Percentiles rank a stretch among this genome's conserved stretches.
phyloP scores from a whole-genome alignment of 108 stramenopile species.

The Stephanodiscus minutulus region DNA sequence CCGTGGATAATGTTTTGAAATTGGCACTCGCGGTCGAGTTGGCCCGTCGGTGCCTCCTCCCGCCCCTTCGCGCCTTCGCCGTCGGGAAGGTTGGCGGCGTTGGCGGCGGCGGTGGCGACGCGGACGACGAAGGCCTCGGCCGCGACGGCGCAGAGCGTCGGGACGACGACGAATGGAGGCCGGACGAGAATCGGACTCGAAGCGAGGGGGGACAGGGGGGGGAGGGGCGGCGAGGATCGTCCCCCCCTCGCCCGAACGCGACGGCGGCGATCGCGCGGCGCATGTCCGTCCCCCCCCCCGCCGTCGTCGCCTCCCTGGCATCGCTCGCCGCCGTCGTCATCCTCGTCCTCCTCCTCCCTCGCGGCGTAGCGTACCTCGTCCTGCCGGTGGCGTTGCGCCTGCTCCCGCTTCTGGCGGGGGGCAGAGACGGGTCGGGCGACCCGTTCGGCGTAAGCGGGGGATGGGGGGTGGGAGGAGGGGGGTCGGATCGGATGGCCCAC shows the following conservation, averaged over 20 bases:
- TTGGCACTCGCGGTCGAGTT: conserved; percentile 56
- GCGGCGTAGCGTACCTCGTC: conserved; percentile 10
- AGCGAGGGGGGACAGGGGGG: no score
- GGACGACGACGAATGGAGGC: neutral
- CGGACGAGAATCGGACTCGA: no score
- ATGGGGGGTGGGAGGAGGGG: neutral
- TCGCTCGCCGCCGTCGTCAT: neutral
- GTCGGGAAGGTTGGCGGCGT: neutral
- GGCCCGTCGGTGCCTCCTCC: conserved; percentile 37
- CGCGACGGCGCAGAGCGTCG: neutral
- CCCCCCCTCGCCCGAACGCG: neutral
- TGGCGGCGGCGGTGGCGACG: neutral
- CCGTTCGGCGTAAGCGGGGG: conserved; percentile 1
- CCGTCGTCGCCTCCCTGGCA: neutral
- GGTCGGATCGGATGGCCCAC: neutral
- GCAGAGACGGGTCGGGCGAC: neutral
- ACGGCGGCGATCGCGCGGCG: neutral
- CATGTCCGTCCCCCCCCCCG: neutral
- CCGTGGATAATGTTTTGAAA: conserved; percentile 53
- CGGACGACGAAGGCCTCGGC: neutral
- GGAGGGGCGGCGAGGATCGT: no score
- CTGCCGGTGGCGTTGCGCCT: conserved; percentile 9
- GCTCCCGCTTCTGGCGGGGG: neutral
- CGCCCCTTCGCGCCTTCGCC: neutral
- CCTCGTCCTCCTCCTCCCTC: neutral